These are phyloP conservation scores for Halophytophthora polymorphica DNA, from an alignment of 352 stramenopile genomes.

Conservation along the genomic window DNA sequence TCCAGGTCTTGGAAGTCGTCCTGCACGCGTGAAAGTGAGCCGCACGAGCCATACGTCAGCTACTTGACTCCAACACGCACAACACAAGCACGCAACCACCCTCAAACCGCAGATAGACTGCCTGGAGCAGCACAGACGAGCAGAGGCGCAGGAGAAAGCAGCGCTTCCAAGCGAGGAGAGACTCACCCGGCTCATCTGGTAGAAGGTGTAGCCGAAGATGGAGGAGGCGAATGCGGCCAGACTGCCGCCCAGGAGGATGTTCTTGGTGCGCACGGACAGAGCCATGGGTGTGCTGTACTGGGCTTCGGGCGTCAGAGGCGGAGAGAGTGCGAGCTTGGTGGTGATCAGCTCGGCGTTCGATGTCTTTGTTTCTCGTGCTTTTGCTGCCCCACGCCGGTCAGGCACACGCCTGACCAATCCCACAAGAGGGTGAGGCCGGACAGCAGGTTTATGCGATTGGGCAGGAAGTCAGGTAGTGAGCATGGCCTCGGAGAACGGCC, in stretches of 20 bases:
- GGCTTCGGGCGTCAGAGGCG: background rate
- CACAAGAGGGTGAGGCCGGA: no score
- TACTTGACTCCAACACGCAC: background rate
- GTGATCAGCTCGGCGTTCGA: no score
- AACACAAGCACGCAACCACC: background rate
- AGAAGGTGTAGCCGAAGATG: constrained; percentile 76
- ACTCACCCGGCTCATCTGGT: constrained; percentile 78
- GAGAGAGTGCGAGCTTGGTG: no score
- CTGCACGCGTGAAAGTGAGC: constrained; percentile 20
- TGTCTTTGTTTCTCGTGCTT: no score
- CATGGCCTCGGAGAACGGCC: no score
- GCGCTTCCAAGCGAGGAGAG: background rate
- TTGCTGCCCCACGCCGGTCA: no score
- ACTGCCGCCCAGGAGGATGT: constrained; percentile 64
- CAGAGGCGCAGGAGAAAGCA: background rate
- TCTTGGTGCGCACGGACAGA: constrained; percentile 71
- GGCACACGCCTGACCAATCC: no score
- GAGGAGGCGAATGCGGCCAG: constrained; percentile 61
- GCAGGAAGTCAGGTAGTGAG: no score
- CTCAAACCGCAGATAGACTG: background rate
- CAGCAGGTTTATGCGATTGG: no score
- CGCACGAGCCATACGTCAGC: background rate
- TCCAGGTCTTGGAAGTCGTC: constrained; percentile 83
- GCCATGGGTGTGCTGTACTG: constrained; percentile 30
- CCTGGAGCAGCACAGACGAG: background rate